These are phyloP conservation scores for Xylariaceae sp. DNA, from an alignment of 2,329 filamentous ascomycete species.

Conservation along the genomic window DNA sequence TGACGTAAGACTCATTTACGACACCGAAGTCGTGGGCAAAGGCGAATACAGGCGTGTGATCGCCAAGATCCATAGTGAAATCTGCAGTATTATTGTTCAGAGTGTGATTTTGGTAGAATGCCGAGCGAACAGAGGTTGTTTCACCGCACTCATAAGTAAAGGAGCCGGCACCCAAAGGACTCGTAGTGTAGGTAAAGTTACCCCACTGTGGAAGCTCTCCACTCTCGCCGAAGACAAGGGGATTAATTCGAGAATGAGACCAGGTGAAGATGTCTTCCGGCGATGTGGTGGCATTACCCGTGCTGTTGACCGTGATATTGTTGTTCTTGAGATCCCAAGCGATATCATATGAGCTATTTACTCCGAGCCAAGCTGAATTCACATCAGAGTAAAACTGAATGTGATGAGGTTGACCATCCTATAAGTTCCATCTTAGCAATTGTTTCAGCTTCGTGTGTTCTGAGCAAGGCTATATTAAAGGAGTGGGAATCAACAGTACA, in stretches of 20 bases:
- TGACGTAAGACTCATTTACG: constrained; percentile 52
- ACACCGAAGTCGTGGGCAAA: constrained; percentile 59
- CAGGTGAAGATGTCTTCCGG: constrained; percentile 70
- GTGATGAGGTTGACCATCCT: constrained; percentile 52
- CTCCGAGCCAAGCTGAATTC: constrained; percentile 80
- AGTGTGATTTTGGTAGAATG: constrained; percentile 65
- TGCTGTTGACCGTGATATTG: constrained; percentile 40
- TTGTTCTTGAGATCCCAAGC: constrained; percentile 67
- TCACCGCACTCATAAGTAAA: constrained; percentile 35
- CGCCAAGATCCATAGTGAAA: constrained; percentile 66
- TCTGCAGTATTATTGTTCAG: constrained; percentile 62
- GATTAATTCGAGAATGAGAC: constrained; percentile 68
- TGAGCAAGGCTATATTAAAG: too few relatives aligned
- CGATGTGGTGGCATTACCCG: constrained; percentile 57
- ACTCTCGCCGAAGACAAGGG: constrained; percentile 71
- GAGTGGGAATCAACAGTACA: too few relatives aligned
- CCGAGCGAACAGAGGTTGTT: constrained; percentile 54
- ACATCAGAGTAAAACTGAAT: constrained; percentile 70
- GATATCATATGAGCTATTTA: constrained; percentile 68
- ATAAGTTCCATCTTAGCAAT: background rate
- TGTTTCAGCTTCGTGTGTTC: background rate
- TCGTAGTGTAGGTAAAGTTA: constrained; percentile 71
- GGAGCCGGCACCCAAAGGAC: constrained; percentile 32
- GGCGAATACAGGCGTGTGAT: constrained; percentile 74
- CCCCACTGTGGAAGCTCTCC: constrained; percentile 66